Base-by-base conservation (phyloP, 176 grass and related monocot genomes). In the Dendrocalamus sinicus region DNA sequence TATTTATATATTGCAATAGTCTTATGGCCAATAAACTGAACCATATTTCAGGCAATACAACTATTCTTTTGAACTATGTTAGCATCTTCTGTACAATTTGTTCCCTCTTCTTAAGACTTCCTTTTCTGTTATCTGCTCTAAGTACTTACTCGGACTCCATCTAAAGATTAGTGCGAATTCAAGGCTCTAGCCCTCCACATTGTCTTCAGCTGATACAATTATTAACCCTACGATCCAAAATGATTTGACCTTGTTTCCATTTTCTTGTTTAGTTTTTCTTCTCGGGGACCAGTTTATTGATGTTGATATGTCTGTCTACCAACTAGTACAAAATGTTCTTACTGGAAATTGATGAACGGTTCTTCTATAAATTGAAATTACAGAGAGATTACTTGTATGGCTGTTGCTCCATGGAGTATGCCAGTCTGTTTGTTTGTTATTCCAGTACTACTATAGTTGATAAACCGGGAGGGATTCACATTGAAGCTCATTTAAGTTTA, bases 51-150 rank as follows among this genome's bases (percentile, higher is more conserved):
- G 73, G 50, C 52, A 51, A 67, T 89, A 35, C 20, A 46, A 23
- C 58, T 78, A 15, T 83, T 79, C 12, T 73, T 51, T 7, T 11
- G 16, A 88, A 83, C 54, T 78, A 72, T 12, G 15, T 70, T 83
- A 30, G n/a, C 44, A 72, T 45, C 3, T 62, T 70, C 17, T 70
- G 39, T 48, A 45, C 15, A 32, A 9, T 48, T 39, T 47, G 40
- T 85, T 40, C 16, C 30, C 15, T 70, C 44, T 59, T 70, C 40
- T 70, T 22, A 12, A 1, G 8, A 17, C 37, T 45, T 58, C 10
- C 15, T 46, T 87, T 80, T 67, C 48, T 75, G 7, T 81, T 78
- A 66, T 54, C 8, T 73, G 53, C 13, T 30, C 67, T 54, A 67
- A 39, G 20, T 57, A 82, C 32, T 8, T 82, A 59, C 28, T 12